phyloP scores from a whole-genome alignment of 2,329 filamentous ascomycete species.

The Microsporum audouinii region DNA sequence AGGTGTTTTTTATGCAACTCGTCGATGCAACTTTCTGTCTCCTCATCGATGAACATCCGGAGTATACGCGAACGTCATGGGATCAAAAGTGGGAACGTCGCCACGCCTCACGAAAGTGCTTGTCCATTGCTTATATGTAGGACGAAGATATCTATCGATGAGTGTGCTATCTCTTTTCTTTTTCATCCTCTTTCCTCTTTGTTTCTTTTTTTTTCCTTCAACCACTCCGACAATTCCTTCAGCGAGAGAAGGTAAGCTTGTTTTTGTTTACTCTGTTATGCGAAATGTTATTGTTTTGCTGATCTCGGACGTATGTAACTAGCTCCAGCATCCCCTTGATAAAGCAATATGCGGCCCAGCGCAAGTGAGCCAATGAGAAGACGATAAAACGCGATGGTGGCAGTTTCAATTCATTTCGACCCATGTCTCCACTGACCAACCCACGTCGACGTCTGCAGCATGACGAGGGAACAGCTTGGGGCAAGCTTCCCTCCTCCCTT shows the following conservation, averaged over 20 bases:
- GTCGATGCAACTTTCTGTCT: background rate
- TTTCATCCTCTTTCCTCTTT: background rate
- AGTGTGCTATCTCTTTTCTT: background rate
- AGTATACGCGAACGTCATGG: background rate
- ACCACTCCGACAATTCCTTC: background rate
- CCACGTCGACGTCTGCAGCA: background rate
- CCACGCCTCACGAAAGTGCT: background rate
- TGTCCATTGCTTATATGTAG: background rate
- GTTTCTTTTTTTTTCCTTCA: background rate
- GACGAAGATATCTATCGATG: background rate
- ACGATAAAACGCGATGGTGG: background rate
- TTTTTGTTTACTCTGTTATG: background rate
- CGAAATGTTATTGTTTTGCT: constrained; percentile 2
- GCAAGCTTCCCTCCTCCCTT: background rate
- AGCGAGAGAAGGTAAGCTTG: background rate
- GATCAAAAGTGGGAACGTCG: background rate
- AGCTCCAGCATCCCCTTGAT: background rate
- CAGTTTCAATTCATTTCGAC: constrained; percentile 1
- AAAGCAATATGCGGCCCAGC: constrained; percentile 1
- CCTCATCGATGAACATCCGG: background rate
- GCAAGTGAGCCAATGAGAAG: background rate
- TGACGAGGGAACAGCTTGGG: constrained; percentile 2
- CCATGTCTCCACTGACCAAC: background rate
- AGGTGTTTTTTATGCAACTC: too few relatives aligned
- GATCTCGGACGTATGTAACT: background rate